Conservation (phyloP, 495 filamentous ascomycete genomes). For the Amorphotheca resinae region DNA sequence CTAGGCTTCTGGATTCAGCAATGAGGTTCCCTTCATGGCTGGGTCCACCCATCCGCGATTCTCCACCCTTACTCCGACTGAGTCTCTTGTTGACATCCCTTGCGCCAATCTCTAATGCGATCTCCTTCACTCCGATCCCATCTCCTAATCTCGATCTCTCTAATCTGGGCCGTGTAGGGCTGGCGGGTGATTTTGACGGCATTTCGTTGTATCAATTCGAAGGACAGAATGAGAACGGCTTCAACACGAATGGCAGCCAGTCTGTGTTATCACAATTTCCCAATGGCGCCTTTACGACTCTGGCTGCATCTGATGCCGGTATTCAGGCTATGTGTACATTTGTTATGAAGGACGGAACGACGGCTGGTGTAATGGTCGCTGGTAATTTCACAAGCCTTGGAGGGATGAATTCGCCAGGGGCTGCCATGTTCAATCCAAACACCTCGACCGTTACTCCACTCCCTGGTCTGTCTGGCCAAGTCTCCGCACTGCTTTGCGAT, state of each 20-base stretch:
- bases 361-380: constrained; percentile 67
- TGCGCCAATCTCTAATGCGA: constrained; percentile 38
- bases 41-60: constrained; percentile 11
- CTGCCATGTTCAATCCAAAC: constrained; percentile 67
- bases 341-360: constrained; percentile 48
- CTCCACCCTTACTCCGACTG: constrained; percentile 6
- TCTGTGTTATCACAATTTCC: constrained; percentile 73
- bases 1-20: constrained; percentile 10
- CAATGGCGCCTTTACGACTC: constrained; percentile 66
- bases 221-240: constrained; percentile 57
- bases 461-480: constrained; percentile 66
- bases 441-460: constrained; percentile 56
- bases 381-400: constrained; percentile 96
- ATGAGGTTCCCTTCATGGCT: constrained; percentile 20
- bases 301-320: constrained; percentile 64
- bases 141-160: constrained; percentile 69
- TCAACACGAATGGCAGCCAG: constrained; percentile 62
- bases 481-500: constrained; percentile 75
- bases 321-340: constrained; percentile 85
- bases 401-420: constrained; percentile 57
- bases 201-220: constrained; percentile 82
- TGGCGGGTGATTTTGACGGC: constrained; percentile 83
- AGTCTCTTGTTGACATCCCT: constrained; percentile 12
- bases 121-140: constrained; percentile 59
- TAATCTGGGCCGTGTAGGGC: constrained; percentile 69